Evolutionary conservation across 805 yeast species (phyloP), one percentile per base, ranked within the genome.

Genomic region (Monosporozyma aerobia): DNA sequence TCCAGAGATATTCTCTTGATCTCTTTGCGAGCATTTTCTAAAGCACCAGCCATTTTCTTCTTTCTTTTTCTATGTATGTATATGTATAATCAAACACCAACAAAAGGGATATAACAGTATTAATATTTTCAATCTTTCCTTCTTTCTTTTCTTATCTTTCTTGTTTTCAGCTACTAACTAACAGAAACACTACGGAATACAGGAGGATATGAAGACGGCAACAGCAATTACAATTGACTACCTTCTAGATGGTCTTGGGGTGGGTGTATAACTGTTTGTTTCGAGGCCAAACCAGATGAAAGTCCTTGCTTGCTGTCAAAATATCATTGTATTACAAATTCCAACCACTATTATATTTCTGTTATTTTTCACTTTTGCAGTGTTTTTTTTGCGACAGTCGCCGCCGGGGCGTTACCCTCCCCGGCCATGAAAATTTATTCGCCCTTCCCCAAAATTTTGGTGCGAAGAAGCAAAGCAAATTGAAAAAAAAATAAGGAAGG

Each of bases 11-110:
- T 82, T 67, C 90, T 88, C 69, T 85, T 82, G 63, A 94, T 79
- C 73, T 87, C 90, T 73, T 90, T 92, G 72, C 96, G 92, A 64
- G 99, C 97, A 73, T 87, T 90, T 74, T 92, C 97, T 67, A 92
- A 72, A 67, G 96, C 96, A 74, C 97, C 97, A 71, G 97, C 97
- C 97, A 69, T 44, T 23, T n/a, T 47, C 40, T 6, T 13, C 5
- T 35, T 35, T 35, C 1, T 27, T 27, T 27, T 27, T 5, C 7
- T 27, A 27, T 27, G 7, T 14, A 9, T 35, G 16, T 35, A 14
- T 35, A 35, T 6, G 39, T 35, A 35, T 14, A 35, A 35, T 14
- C 13, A 32, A 32, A 32, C 37, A 32, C 5, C 11, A 13, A 32
- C 14, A 32, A 32, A 32, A 32, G 14, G 14, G 37, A 32, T 32